Evolutionary conservation across 2,329 filamentous ascomycete species (phyloP).

Genomic region (Aspergillus fumigatiaffinis): DNA sequence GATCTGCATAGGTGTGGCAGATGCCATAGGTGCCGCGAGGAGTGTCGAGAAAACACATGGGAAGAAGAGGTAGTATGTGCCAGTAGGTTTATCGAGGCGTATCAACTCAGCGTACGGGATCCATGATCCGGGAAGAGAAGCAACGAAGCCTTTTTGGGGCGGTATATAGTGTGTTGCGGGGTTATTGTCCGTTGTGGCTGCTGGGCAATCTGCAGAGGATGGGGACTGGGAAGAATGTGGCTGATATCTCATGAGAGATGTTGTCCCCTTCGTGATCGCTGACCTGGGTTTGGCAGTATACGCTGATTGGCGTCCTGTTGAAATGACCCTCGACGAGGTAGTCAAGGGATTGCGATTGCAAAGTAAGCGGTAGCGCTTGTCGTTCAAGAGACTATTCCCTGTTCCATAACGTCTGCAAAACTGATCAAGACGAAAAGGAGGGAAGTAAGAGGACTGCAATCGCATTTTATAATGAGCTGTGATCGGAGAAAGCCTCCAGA

Average conservation of each 20-base stretch:
- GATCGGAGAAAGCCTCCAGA: no score
- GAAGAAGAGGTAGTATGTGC: constrained; percentile 52
- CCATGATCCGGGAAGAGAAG: constrained; percentile 47
- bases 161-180: constrained; percentile 38
- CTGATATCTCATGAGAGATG: background rate
- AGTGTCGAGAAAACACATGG: constrained; percentile 49
- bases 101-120: constrained; percentile 54
- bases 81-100: constrained; percentile 50
- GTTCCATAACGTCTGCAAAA: background rate
- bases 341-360: background rate
- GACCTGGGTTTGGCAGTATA: background rate
- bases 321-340: background rate
- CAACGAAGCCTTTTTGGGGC: constrained; percentile 44
- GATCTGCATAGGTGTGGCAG: constrained; percentile 31
- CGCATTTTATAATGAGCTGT: background rate
- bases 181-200: constrained; percentile 5
- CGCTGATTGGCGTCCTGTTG: background rate
- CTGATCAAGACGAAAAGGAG: background rate
- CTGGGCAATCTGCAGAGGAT: background rate
- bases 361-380: background rate
- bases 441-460: background rate
- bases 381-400: background rate
- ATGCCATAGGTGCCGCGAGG: constrained; percentile 39
- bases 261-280: background rate
- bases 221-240: background rate